phyloP scores from a whole-genome alignment of 331 rosid species.

The Malus hybrid region DNA sequence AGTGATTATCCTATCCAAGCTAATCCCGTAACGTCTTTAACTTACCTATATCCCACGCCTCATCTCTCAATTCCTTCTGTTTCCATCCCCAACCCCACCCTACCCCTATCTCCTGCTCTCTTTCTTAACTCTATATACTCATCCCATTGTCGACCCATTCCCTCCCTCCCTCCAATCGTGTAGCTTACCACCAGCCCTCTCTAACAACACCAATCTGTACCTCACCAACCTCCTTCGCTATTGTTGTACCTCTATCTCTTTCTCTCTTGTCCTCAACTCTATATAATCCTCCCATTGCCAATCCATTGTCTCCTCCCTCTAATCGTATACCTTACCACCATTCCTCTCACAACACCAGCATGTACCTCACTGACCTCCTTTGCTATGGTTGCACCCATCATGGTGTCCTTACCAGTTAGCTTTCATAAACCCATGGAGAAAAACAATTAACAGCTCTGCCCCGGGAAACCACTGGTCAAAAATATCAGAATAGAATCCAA shows the following conservation, averaged over 20 bases:
- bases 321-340: neutral
- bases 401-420: neutral
- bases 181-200: too few species aligned
- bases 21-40: neutral
- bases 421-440: neutral
- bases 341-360: neutral
- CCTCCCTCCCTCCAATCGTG: neutral
- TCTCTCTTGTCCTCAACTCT: too few species aligned
- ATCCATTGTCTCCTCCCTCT: too few species aligned
- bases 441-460: neutral
- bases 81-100: neutral
- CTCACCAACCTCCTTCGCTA: too few species aligned
- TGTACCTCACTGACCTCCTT: neutral
- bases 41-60: neutral
- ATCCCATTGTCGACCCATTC: neutral
- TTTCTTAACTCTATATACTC: neutral
- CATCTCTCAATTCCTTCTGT: neutral
- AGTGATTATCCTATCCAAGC: neutral
- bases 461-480: neutral
- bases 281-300: too few species aligned
- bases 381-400: neutral
- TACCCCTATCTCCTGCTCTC: neutral
- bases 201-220: too few species aligned
- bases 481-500: neutral
- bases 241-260: too few species aligned